Evolutionary conservation across 2,329 filamentous ascomycete species (phyloP).

Genomic region (Fusarium sp.): DNA sequence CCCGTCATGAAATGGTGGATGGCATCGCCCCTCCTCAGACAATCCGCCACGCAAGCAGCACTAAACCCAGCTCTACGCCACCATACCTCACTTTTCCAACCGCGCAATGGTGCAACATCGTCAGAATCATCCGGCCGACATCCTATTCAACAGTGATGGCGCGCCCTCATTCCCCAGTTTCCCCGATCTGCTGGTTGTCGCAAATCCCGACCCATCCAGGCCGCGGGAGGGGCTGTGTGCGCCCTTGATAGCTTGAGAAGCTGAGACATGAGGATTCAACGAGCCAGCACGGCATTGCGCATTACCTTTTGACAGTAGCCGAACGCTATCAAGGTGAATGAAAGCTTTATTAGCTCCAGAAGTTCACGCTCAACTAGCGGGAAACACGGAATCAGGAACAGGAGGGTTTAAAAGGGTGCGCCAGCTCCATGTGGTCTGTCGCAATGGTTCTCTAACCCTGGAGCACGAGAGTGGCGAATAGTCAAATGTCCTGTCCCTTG

Average conservation of each 20-base stretch:
- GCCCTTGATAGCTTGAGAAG: not conserved
- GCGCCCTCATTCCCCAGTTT: conserved; percentile 15
- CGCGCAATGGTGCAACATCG: conserved; percentile 25
- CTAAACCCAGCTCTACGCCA: conserved; percentile 44
- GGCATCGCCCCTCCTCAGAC: conserved; percentile 41
- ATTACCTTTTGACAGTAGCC: conserved; percentile 7
- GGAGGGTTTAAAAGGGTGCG: conserved; percentile 15
- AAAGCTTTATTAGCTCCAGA: conserved; percentile 6
- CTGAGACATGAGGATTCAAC: not conserved
- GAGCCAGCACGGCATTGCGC: conserved; percentile 4
- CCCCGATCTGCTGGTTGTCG: not conserved
- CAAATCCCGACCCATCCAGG: not conserved
- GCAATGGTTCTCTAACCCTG: conserved; percentile 16
- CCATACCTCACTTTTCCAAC: conserved; percentile 34
- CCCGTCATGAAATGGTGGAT: conserved; percentile 34
- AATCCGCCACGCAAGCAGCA: conserved; percentile 46
- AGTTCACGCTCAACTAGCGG: conserved; percentile 3
- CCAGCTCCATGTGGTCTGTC: conserved; percentile 24
- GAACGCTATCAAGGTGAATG: conserved; percentile 23
- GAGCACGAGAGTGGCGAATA: conserved; percentile 7
- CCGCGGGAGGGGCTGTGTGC: not conserved
- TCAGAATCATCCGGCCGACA: conserved; percentile 19
- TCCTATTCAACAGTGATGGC: not conserved
- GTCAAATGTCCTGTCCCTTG: conserved; percentile 19
- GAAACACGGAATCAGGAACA: conserved; percentile 5